Base-by-base conservation (phyloP, 495 filamentous ascomycete genomes). In the Xylaria castorea region DNA sequence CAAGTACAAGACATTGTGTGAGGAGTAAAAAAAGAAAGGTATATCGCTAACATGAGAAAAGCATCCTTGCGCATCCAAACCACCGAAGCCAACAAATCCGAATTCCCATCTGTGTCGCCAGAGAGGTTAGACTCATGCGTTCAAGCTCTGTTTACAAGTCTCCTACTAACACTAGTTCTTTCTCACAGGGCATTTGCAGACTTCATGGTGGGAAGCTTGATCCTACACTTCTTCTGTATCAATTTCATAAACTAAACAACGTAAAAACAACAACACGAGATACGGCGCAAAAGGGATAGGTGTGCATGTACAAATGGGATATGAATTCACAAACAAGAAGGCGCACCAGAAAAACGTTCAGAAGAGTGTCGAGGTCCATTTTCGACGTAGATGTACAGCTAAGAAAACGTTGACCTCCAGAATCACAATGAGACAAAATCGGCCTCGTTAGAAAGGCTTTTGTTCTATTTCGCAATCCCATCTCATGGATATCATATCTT, bases 211-310 rank as follows among this genome's bases (percentile, higher is more conserved):
- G 95, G 94, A 78, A 97, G 94, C 80, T 78, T 99, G 81, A 92
- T 99, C 77, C 83, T 99, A 81, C 96, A 99, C 86, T 97, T 98
- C 86, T 98, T 99, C 87, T 99, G 96, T 83, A 92, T 98, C 76
- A 98, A 99, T 86, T 99, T 99, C 81, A 98, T 99, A 85, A 99
- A 99, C 87, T 98, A 84, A 83, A 75, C 60, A 44, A 61, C 34
- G 51, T 7, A 64, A 55, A 12, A 51, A 61, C 7, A 42, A 51
- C 27, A 46, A 25, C 8, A 38, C 25, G 46, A 66, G 30, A 3
- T 30, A 55, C 34, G 50, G 27, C 36, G 48, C 25, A 72, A 60
- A 36, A 72, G 25, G 62, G 42, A 61, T 27, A 38, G 50, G 30
- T 27, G 42, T 60, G 70, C 18, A 60, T 46, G 27, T 72, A 57